Evolutionary conservation across 2,329 filamentous ascomycete species (phyloP).

Genomic region (Drechslerella dactyloides): DNA sequence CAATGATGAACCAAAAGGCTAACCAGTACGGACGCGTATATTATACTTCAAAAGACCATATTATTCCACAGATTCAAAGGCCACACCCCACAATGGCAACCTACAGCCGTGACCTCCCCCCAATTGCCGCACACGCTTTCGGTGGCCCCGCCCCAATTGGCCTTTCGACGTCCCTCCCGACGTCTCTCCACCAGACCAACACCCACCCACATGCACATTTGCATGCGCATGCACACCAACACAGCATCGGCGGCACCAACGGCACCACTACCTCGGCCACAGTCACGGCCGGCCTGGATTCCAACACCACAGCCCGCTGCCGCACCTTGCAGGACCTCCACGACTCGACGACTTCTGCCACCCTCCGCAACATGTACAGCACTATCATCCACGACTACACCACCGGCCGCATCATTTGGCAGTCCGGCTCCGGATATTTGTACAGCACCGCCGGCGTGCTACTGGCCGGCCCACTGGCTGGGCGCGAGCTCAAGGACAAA

Average conservation of each 20-base stretch:
- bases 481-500: not conserved
- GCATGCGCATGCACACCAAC: not conserved
- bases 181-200: not conserved
- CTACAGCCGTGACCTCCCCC: no score
- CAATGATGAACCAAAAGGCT: no score
- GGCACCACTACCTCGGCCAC: no score
- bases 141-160: no score
- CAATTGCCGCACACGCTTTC: no score
- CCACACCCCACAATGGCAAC: not conserved
- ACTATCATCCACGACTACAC: conserved; percentile 33
- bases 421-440: conserved; percentile 20
- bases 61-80: no score
- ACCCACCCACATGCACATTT: not conserved
- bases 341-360: conserved; percentile 7
- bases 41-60: no score
- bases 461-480: conserved; percentile 4
- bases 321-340: conserved; percentile 15
- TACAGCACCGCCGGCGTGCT: conserved; percentile 13
- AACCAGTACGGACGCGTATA: no score
- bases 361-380: conserved; percentile 19
- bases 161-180: not conserved
- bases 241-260: not conserved
- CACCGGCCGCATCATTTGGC: conserved; percentile 29
- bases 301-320: conserved; percentile 21
- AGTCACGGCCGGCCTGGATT: not conserved